Evolutionary conservation across 2,329 filamentous ascomycete genomes (phyloP).

Genomic region (Teratosphaeria viscida): DNA sequence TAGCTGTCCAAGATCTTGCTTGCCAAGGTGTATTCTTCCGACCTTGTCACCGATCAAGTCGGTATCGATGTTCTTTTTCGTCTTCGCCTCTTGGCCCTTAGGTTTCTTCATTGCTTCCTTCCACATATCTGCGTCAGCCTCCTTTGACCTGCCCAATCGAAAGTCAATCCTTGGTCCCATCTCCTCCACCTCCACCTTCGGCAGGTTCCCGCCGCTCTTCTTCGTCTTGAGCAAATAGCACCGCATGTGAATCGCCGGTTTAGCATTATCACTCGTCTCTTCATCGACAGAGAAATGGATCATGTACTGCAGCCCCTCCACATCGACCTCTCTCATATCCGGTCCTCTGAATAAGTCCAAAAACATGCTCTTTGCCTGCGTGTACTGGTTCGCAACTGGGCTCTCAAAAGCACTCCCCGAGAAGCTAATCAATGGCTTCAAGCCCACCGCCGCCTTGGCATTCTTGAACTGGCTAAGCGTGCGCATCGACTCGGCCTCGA

Average conservation of each 20-base stretch:
- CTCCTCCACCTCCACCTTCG: slow-evolving; percentile 86
- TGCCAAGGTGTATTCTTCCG: slow-evolving; percentile 80
- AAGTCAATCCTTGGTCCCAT: slow-evolving; percentile 94
- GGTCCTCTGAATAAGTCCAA: slow-evolving; percentile 86
- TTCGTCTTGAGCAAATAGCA: slow-evolving; percentile 80
- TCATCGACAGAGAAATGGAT: slow-evolving; percentile 67
- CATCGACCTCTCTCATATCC: slow-evolving; percentile 71
- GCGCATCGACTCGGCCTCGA: slow-evolving; percentile 64
- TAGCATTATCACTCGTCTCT: slow-evolving; percentile 29
- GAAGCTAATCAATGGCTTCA: slow-evolving; percentile 88
- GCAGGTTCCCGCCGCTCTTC: slow-evolving; percentile 60
- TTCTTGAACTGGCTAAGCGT: slow-evolving; percentile 63
- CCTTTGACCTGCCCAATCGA: slow-evolving; percentile 66
- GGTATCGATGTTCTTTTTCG: slow-evolving; percentile 94
- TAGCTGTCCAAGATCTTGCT: slow-evolving; percentile 74
- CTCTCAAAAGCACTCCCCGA: slow-evolving; percentile 80
- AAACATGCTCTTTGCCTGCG: slow-evolving; percentile 75
- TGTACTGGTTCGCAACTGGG: slow-evolving; percentile 67
- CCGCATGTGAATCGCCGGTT: slow-evolving; percentile 51
- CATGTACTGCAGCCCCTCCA: slow-evolving; percentile 88
- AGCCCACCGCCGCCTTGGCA: slow-evolving; percentile 54
- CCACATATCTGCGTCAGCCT: slow-evolving; percentile 66
- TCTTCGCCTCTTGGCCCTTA: slow-evolving; percentile 55
- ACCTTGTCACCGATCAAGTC: slow-evolving; percentile 94
- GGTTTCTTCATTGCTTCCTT: slow-evolving; percentile 88